Percentiles rank a stretch among this genome's conserved stretches.
Conservation (phyloP, 2,329 filamentous ascomycete species). For the Reticulascus tulasneorum region DNA sequence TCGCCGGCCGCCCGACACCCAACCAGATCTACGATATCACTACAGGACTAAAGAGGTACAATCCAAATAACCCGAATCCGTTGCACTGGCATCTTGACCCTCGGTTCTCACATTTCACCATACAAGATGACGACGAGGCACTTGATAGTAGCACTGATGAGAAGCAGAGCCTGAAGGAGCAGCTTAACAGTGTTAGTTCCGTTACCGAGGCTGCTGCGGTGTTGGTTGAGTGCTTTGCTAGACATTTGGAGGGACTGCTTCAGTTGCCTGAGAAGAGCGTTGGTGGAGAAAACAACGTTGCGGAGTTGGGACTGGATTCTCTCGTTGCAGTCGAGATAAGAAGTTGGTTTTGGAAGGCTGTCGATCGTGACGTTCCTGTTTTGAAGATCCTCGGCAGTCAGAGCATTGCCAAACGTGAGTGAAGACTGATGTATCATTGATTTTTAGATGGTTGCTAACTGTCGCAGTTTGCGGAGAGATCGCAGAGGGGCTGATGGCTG, state of each 20-base stretch:
- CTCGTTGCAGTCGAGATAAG: slow-evolving; percentile 32
- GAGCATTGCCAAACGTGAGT: slow-evolving; percentile 16
- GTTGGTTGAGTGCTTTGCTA: slow-evolving; percentile 23
- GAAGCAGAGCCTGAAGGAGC: slow-evolving; percentile 22
- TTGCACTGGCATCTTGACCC: slow-evolving; percentile 41
- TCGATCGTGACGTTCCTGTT: slow-evolving; percentile 39
- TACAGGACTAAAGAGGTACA: slow-evolving; percentile 29
- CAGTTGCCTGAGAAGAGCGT: slow-evolving; percentile 20
- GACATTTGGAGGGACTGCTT: slow-evolving; percentile 16
- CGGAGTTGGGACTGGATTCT: slow-evolving; percentile 26
- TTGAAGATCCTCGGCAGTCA: slow-evolving; percentile 38
- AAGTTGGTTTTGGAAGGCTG: slow-evolving; percentile 42
- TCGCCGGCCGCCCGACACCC: slow-evolving; percentile 17
- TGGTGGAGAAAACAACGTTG: slow-evolving; percentile 24
- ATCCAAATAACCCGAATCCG: slow-evolving; percentile 20
- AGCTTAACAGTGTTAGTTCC: slow-evolving; percentile 18
- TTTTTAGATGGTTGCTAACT: too few species aligned
- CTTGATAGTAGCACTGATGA: slow-evolving; percentile 1
- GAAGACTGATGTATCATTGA: too few species aligned
- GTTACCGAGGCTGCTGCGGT: slow-evolving; percentile 18
- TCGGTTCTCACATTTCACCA: slow-evolving; percentile 35
- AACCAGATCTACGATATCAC: slow-evolving; percentile 19
- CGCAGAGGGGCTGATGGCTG: too few species aligned
- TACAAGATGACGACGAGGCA: slow-evolving; percentile 11
- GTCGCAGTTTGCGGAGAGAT: too few species aligned